Evolutionary conservation across 2,329 filamentous ascomycete species (phyloP).

Genomic region (Leptographium radiaticola): DNA sequence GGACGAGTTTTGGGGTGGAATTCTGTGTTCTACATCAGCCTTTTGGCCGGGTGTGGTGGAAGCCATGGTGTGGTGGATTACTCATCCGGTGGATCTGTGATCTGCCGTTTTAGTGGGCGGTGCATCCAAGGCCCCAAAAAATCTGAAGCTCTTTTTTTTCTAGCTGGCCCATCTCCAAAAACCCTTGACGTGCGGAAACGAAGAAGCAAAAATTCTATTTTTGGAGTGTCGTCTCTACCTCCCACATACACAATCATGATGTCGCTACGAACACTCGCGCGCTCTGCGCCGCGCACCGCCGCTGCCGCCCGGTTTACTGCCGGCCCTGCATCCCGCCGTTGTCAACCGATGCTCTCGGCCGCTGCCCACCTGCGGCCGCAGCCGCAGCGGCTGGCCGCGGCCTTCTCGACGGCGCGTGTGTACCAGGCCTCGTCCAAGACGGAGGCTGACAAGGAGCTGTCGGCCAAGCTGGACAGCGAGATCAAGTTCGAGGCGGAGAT

Average conservation of each 20-base stretch:
- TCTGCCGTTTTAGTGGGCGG: background rate
- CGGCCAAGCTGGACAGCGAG: constrained; percentile 75
- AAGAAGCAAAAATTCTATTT: no score
- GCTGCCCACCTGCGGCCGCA: background rate
- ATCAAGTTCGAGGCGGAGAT: constrained; percentile 73
- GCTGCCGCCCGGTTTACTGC: constrained; percentile 44
- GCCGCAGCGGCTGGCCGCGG: constrained; percentile 20
- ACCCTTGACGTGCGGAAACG: no score
- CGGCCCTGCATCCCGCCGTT: constrained; percentile 19
- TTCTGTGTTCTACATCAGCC: background rate
- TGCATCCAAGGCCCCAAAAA: background rate
- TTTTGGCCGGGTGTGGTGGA: background rate
- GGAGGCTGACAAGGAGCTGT: constrained; percentile 65
- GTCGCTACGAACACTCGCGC: constrained; percentile 51
- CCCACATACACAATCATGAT: constrained; percentile 40
- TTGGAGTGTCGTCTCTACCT: background rate
- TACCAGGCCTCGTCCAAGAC: constrained; percentile 23
- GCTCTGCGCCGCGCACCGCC: constrained; percentile 52
- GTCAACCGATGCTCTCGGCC: constrained; percentile 9
- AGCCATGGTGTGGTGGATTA: background rate
- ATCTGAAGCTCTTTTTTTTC: background rate
- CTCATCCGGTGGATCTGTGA: background rate
- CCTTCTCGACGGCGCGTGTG: constrained; percentile 35
- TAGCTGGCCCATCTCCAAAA: background rate
- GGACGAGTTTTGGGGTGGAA: background rate